These are phyloP conservation scores for Amanita rubescens DNA, from an alignment of 768 basidiomycete genomes.

Conservation along the genomic window DNA sequence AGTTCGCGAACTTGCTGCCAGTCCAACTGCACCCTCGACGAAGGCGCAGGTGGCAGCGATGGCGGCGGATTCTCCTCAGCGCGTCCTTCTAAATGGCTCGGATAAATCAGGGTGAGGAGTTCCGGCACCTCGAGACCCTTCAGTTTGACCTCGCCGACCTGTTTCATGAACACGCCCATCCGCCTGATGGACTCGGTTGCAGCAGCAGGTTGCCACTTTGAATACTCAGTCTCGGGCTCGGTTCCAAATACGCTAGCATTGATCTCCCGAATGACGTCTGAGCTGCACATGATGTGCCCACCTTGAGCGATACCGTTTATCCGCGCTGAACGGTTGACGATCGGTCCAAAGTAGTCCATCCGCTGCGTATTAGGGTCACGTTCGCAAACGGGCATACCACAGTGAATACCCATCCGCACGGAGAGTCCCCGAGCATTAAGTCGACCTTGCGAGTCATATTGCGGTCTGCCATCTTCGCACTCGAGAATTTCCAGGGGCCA, in stretches of 20 bases:
- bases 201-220: conserved; percentile 44
- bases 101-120: conserved; percentile 78
- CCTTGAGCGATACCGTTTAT: conserved; percentile 80
- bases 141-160: conserved; percentile 86
- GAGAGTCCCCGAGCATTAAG: conserved; percentile 83
- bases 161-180: conserved; percentile 60
- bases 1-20: conserved; percentile 72
- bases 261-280: conserved; percentile 82
- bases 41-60: conserved; percentile 27
- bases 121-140: conserved; percentile 95
- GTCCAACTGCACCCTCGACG: conserved; percentile 55
- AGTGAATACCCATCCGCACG: conserved; percentile 97
- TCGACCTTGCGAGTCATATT: conserved; percentile 56
- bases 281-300: conserved; percentile 90
- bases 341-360: conserved; percentile 97
- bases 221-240: conserved; percentile 54
- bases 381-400: conserved; percentile 84
- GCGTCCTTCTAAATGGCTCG: conserved; percentile 63
- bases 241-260: conserved; percentile 48
- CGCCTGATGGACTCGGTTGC: conserved; percentile 71
- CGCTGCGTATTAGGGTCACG: conserved; percentile 85
- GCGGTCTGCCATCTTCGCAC: conserved; percentile 82
- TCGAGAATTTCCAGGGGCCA: conserved; percentile 96
- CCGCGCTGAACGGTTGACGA: conserved; percentile 90
- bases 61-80: conserved; percentile 32